Conservation (phyloP, 352 stramenopile species). For the Globisporangium carolinianum region DNA sequence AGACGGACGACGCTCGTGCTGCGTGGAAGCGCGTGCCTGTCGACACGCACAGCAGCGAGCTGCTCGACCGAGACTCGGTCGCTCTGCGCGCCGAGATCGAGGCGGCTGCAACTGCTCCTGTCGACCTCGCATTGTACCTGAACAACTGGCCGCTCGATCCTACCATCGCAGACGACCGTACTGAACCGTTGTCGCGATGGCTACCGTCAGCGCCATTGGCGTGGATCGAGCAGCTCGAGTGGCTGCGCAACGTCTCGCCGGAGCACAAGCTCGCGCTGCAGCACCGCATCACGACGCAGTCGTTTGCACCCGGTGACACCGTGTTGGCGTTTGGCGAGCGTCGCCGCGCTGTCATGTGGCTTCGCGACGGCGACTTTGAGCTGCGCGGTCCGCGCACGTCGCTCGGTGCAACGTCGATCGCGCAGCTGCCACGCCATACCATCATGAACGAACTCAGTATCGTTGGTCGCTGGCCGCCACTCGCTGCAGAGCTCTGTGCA, state of each 20-base stretch:
- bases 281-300: constrained; percentile 7
- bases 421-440: constrained; percentile 13
- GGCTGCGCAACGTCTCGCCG: constrained; percentile 8
- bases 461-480: constrained; percentile 34
- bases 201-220: not conserved
- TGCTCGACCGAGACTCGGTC: constrained; percentile 45
- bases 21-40: constrained; percentile 12
- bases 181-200: too few species aligned
- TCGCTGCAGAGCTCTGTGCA: constrained; percentile 34
- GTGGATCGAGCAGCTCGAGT: constrained; percentile 18
- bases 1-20: not conserved
- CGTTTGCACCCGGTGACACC: constrained; percentile 12
- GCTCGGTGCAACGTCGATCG: constrained; percentile 26
- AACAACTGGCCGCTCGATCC: constrained; percentile 22
- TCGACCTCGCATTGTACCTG: constrained; percentile 29
- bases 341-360: constrained; percentile 30
- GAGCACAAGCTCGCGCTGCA: constrained; percentile 10
- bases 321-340: constrained; percentile 48
- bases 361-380: constrained; percentile 34
- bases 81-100: constrained; percentile 30
- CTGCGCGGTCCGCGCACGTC: constrained; percentile 39
- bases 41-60: constrained; percentile 14
- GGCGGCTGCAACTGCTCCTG: constrained; percentile 10
- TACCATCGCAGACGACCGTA: not conserved
- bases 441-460: constrained; percentile 57